Percentiles rank a stretch among this genome's conserved stretches.
phyloP scores from a whole-genome alignment of 495 filamentous ascomycete species.

The Lentithecium fluviatile region DNA sequence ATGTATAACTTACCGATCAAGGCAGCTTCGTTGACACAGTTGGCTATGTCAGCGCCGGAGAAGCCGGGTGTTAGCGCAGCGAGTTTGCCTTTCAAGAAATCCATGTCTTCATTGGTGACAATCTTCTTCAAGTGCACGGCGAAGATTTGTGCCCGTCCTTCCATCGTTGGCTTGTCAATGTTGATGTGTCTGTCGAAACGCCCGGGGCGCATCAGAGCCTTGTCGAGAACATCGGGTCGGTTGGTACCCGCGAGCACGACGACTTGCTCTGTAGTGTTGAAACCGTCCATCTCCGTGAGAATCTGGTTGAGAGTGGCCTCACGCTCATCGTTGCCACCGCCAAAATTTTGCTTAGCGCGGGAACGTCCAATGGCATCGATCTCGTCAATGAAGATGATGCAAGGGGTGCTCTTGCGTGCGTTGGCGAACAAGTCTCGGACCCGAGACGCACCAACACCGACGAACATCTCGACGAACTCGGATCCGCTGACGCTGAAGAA shows the following conservation, averaged over 20 bases:
- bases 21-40: conserved; percentile 96
- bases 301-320: conserved; percentile 98
- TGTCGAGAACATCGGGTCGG: conserved; percentile 87
- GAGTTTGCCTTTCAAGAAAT: conserved; percentile 80
- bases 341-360: conserved; percentile 69
- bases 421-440: conserved; percentile 94
- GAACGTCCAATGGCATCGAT: conserved; percentile 97
- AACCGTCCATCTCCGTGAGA: conserved; percentile 98
- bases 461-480: conserved; percentile 99
- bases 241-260: conserved; percentile 98
- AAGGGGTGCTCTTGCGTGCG: conserved; percentile 91
- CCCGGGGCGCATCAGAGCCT: conserved; percentile 92
- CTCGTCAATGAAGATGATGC: conserved; percentile 99
- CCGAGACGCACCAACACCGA: conserved; percentile 93
- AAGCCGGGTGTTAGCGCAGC: conserved; percentile 93
- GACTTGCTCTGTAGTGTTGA: conserved; percentile 95
- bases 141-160: conserved; percentile 95
- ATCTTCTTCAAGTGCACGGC: conserved; percentile 89
- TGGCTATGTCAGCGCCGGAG: conserved; percentile 95
- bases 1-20: conserved; percentile 71
- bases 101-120: conserved; percentile 82
- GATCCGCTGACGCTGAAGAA: conserved; percentile 99
- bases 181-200: conserved; percentile 94
- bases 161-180: conserved; percentile 94
- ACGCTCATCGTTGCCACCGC: conserved; percentile 93